These are phyloP conservation scores for Aurantiochytrium sp. DNA, from an alignment of 108 stramenopile species.

Conservation along the genomic window DNA sequence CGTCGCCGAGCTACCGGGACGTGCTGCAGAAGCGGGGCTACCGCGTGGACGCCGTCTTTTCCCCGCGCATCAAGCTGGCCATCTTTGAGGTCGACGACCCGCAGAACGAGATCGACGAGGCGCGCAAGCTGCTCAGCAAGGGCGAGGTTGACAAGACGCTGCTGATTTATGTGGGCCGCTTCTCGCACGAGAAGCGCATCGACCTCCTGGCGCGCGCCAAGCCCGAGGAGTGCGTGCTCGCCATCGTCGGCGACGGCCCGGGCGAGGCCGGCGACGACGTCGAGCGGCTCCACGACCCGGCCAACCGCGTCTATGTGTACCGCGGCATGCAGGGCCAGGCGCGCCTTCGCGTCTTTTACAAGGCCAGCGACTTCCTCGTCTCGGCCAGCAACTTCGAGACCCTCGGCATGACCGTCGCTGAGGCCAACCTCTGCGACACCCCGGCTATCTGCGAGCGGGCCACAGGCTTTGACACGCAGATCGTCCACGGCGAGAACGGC, in stretches of 20 bases:
- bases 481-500: slow-evolving; percentile 17
- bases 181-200: slow-evolving; percentile 30
- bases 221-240: neutral
- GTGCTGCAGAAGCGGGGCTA: slow-evolving; percentile 17
- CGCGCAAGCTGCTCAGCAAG: neutral
- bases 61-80: slow-evolving; percentile 6
- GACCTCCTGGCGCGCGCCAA: neutral
- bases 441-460: neutral
- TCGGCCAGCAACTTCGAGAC: slow-evolving; percentile 17
- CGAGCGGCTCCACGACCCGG: slow-evolving; percentile 2
- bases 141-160: neutral
- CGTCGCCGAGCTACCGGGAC: slow-evolving; percentile 10
- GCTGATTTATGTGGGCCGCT: slow-evolving; percentile 21
- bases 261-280: slow-evolving; percentile 4
- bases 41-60: slow-evolving; percentile 25
- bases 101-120: neutral
- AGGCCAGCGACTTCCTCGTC: slow-evolving; percentile 12
- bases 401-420: slow-evolving; percentile 15
- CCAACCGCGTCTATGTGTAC: neutral
- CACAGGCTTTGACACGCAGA: slow-evolving; percentile 5
- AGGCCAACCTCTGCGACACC: slow-evolving; percentile 16
- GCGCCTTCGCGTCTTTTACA: neutral
- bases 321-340: slow-evolving; percentile 25
- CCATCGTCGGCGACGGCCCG: slow-evolving; percentile 24
- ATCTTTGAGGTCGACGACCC: neutral